Base-by-base conservation (phyloP, 176 grass and related monocot species). In the Alloteropsis semialata region DNA sequence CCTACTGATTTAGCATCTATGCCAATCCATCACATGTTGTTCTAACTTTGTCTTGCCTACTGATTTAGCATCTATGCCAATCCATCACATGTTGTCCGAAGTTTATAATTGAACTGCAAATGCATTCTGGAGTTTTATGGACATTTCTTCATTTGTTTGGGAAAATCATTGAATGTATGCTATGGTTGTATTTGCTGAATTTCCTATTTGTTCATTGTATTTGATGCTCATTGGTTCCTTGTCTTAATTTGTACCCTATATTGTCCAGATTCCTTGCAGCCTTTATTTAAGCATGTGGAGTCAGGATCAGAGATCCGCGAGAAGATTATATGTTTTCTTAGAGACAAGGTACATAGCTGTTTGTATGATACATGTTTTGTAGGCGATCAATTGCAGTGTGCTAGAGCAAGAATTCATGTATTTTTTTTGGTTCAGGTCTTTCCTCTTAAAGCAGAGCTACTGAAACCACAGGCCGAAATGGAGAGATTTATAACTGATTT, bases 251-350 rank as follows among this genome's bases (percentile, higher is more conserved):
- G 18, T 85, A 72, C 38, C 16, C 32, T 90, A 28, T 76, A 44
- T 74, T 75, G 28, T 87, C 63, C 87, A 99, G 97, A 88, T 89
- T 99, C 97, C 6, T 96, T 99, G 76, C 89, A 85, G 82, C 83
- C 93, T 81, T 94, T 99, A 82, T 99, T 99, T 90, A 94, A 99
- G 79, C 97, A 96, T 79, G 90, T 99, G 69, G 97, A 99, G 81
- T 81, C 85, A 53, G 97, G 93, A 83, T 67, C 90, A 69, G 93
- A 99, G 85, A 94, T 99, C 45, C 97, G 97, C 63, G 97, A 99
- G 84, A 99, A 94, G 77, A 88, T 96, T 83, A 96, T 99, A 63
- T 94, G 85, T 80, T 99, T 99, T 60, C 92, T 99, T 69, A 93
- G 91, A 86, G 97, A 99, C 86, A 99, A 96, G 97, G 97, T 94